Evolutionary conservation across 2,329 filamentous ascomycete genomes (phyloP), one percentile per base, ranked within the genome.

Genomic region (Dothideomycetidae sp.): DNA sequence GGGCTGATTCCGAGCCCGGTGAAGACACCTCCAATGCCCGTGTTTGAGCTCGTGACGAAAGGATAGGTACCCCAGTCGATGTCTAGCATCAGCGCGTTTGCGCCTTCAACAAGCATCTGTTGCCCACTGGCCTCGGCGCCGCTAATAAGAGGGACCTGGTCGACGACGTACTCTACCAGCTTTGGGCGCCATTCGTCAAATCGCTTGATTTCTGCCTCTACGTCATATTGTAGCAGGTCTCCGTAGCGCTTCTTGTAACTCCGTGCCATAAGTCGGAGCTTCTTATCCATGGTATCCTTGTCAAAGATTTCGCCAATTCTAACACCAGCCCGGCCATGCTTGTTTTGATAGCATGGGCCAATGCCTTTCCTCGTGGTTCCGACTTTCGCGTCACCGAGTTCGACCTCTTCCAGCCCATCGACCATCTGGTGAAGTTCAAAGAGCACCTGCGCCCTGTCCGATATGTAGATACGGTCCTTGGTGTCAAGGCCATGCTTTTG

Each of bases 241-340:
- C 79, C 78, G 48, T 74, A 84, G 36, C 77, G 65, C 60, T 78
- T 75, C 61, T 73, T 67, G 59, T 70, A 80, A n/a, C 71, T 73
- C 4, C 57, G 48, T 5, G 70, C 76, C 33, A 85, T 59, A 15
- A 63, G 59, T 29, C 75, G 66, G 30, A 85, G 59, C 56, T 79
- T 80, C 29, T 57, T 52, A 58, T 82, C 78, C 47, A 85, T 83
- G 5, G 67, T 53, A 29, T 69, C 62, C 53, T 73, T 67, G 52
- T 80, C 63, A 53, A 83, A 82, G 44, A 84, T 64, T 39, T 84
- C 78, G 42, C 65, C 64, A 37, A 81, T 62, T 47, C 68, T 68
- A 42, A 86, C 66, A 33, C 79, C 80, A 47, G 65, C 79, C 48
- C 81, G 65, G 28, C 73, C 61, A 45, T 71, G 71, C 56, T 78